These are phyloP conservation scores for Boletus subparvulus DNA, from an alignment of 768 basidiomycete species.

Conservation along the genomic window DNA sequence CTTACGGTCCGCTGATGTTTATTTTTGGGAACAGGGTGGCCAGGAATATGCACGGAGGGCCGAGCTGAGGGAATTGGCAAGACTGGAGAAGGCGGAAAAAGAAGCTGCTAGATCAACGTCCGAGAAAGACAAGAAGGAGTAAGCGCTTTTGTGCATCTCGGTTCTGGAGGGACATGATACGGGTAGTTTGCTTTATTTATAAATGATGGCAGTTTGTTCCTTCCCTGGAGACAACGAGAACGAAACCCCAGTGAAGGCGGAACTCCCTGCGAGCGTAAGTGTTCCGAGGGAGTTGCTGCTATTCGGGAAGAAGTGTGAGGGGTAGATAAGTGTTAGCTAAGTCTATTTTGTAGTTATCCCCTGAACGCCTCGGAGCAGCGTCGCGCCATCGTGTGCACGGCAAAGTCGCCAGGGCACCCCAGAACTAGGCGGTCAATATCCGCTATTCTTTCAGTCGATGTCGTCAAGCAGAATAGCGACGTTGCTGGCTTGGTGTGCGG, in stretches of 20 bases:
- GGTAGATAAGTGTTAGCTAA: constrained; percentile 20
- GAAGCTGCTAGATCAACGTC: constrained; percentile 12
- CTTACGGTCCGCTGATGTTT: constrained; percentile 5
- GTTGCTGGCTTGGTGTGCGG: constrained; percentile 50
- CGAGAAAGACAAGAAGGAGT: constrained; percentile 35
- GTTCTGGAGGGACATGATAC: constrained; percentile 4
- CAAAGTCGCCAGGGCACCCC: neutral
- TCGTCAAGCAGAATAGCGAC: constrained; percentile 11
- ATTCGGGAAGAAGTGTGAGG: neutral
- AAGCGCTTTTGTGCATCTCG: neutral
- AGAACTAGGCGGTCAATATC: constrained; percentile 3
- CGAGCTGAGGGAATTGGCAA: constrained; percentile 47
- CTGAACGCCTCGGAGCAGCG: constrained; percentile 22
- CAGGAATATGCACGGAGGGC: constrained; percentile 77
- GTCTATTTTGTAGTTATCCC: constrained; percentile 21
- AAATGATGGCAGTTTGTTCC: neutral
- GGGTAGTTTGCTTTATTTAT: constrained; percentile 2
- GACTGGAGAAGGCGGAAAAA: constrained; percentile 39
- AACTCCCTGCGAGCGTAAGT: neutral
- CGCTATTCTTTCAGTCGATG: constrained; percentile 13
- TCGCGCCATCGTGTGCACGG: neutral
- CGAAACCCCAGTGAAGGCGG: neutral
- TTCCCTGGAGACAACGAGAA: neutral
- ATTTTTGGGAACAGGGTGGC: constrained; percentile 56
- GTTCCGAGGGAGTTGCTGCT: neutral